Evolutionary conservation across 352 stramenopile genomes (phyloP).

Genomic region (Globisporangium cystogenes): DNA sequence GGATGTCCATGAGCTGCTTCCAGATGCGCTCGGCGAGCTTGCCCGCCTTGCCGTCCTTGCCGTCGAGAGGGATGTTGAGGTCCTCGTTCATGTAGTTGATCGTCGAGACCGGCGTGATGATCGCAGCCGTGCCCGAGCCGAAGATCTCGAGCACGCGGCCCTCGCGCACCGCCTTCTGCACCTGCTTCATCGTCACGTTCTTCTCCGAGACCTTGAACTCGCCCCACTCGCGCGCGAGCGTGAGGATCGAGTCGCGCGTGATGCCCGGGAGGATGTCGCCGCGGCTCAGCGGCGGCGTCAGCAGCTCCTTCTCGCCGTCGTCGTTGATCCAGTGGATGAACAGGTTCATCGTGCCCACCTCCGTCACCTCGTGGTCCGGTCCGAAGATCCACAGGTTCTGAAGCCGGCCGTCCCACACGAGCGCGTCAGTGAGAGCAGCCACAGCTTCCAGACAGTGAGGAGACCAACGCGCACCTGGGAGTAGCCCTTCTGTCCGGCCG

Average conservation of each 20-base stretch:
- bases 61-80: constrained; percentile 88
- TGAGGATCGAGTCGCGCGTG: constrained; percentile 94
- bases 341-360: constrained; percentile 97
- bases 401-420: too few species aligned
- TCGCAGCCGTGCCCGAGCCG: constrained; percentile 93
- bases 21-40: constrained; percentile 86
- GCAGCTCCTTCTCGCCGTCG: constrained; percentile 90
- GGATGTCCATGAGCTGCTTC: constrained; percentile 89
- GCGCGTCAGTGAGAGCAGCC: neutral
- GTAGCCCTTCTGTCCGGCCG: constrained; percentile 84
- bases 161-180: constrained; percentile 89
- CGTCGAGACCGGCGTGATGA: constrained; percentile 91
- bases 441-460: too few species aligned
- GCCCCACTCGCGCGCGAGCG: constrained; percentile 87
- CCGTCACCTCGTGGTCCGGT: constrained; percentile 85
- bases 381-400: constrained; percentile 96
- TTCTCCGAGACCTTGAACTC: constrained; percentile 94
- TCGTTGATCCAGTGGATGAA: constrained; percentile 96
- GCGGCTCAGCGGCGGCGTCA: constrained; percentile 92
- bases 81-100: constrained; percentile 95
- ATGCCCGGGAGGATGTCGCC: constrained; percentile 98
- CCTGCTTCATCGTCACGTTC: constrained; percentile 93
- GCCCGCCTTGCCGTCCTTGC: constrained; percentile 76
- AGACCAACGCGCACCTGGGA: constrained; percentile 24
- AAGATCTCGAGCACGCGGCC: constrained; percentile 93